Evolutionary conservation across 164 flowering plant genomes (phyloP), one percentile per base, ranked within the genome.

Genomic region (Umbellularia californica): DNA sequence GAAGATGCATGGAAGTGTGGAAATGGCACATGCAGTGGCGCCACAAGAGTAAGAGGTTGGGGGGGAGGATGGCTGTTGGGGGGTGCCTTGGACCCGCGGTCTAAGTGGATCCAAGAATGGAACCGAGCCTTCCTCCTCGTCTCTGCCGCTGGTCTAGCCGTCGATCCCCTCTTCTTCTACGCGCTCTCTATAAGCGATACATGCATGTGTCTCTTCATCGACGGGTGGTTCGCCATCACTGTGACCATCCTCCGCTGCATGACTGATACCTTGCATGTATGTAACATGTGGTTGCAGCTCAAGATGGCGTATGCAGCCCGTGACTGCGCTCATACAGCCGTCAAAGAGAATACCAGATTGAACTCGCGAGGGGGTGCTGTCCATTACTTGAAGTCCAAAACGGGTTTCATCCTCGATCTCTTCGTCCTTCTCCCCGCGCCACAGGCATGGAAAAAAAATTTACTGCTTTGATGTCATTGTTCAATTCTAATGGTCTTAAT

Each of bases 111-210:
- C n/a, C 90, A 88, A 70, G 93, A 91, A 77, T 95, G 99, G 97
- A 90, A 92, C 77, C 63, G 89, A 77, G 85, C 88, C 0, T 95
- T 92, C 81, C 89, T 93, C 28, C 83, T 95, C 0, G 96, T 92
- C 0, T 88, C 91, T 67, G 92, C 91, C 11, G 69, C 84, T 2
- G 99, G 99, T 0, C 87, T 93, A 3, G 89, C 91, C 63, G 87
- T 95, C 2, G 99, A 95, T 77, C 99, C 99, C 0, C 85, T 95
- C 73, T 95, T 95, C 86, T 92, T 95, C 88, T 93, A 95, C 81
- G 80, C 93, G 2, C 86, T 95, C 24, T 92, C 99, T 0, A 84
- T 95, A 25, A 92, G 91, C 77, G 92, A 90, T 17, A 81, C 85
- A 23, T 90, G 88, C 75, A 82, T 92, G 91, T 93, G 99, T 72